A percentile compares a stretch with the other conserved stretches of the same genome.
phyloP scores from a whole-genome alignment of 495 filamentous ascomycete genomes.

The Xylaria grammica region DNA sequence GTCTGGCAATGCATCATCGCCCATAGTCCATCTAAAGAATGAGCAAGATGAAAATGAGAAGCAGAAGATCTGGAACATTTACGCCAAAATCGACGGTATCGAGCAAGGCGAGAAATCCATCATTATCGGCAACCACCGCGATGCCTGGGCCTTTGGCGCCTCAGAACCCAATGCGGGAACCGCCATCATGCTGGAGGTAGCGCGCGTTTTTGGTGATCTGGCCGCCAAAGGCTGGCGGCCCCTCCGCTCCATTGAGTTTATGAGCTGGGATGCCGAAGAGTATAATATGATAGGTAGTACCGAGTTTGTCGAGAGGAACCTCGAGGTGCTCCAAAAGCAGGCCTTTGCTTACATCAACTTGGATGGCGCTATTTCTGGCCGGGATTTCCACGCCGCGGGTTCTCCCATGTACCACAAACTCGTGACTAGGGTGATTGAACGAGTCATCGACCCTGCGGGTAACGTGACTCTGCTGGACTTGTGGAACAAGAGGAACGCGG shows the following conservation, averaged over 20 bases:
- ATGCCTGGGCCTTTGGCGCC: conserved; percentile 91
- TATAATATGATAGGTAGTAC: conserved; percentile 96
- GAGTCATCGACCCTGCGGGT: conserved; percentile 70
- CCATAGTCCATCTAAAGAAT: conserved; percentile 83
- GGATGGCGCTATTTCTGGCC: conserved; percentile 80
- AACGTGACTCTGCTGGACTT: conserved; percentile 76
- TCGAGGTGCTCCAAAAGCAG: conserved; percentile 73
- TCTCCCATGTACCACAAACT: conserved; percentile 78
- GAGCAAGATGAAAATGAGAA: conserved; percentile 81
- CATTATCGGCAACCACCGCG: conserved; percentile 91
- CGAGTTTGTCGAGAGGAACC: conserved; percentile 91
- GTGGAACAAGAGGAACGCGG: conserved; percentile 70
- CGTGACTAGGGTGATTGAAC: conserved; percentile 72
- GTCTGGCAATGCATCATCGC: conserved; percentile 78
- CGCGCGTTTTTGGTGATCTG: conserved; percentile 81
- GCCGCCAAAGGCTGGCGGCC: conserved; percentile 81
- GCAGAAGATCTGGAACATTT: conserved; percentile 88
- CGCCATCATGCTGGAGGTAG: conserved; percentile 86
- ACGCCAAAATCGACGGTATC: conserved; percentile 78
- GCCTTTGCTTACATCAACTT: conserved; percentile 92
- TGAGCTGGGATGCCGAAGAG: conserved; percentile 91
- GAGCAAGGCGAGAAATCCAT: conserved; percentile 86
- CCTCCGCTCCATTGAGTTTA: conserved; percentile 90
- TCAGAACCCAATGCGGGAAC: conserved; percentile 87
- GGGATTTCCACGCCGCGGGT: conserved; percentile 73